phyloP scores from a whole-genome alignment of 225 moss, liverwort and hornwort species.

The Pleurozium schreberi region DNA sequence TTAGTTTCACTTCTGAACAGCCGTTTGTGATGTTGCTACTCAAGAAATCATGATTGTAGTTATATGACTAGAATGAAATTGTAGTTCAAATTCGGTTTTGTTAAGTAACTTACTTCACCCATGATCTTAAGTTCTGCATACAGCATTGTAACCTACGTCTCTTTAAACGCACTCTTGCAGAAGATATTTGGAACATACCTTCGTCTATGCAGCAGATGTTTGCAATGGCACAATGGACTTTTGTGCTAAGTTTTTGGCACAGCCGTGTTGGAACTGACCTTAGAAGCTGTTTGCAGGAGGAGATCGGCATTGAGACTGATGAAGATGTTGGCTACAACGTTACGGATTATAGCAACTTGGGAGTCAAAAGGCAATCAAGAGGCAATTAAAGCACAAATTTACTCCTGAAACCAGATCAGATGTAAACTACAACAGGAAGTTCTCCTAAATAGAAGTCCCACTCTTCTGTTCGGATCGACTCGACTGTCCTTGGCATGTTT shows the following conservation, averaged over 20 bases:
- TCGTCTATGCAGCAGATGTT: neutral
- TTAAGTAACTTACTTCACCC: neutral
- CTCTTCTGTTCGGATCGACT: neutral
- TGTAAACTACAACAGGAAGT: neutral
- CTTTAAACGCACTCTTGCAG: neutral
- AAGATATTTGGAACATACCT: neutral
- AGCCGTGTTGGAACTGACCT: neutral
- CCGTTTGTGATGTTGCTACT: neutral
- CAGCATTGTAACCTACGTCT: neutral
- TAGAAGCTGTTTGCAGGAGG: conserved; percentile 47
- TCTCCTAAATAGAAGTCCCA: neutral
- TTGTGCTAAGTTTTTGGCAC: neutral
- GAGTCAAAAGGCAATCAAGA: conserved; percentile 27
- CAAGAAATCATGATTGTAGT: neutral
- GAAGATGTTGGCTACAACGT: conserved; percentile 66
- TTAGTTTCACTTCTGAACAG: neutral
- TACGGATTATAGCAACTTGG: conserved; percentile 43
- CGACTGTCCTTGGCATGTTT: neutral
- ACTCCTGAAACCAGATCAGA: neutral
- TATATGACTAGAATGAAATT: neutral
- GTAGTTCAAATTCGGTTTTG: neutral
- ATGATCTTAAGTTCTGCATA: neutral
- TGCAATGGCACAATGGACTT: neutral
- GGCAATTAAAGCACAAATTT: neutral
- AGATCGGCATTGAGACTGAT: conserved; percentile 82